A percentile compares a stretch with the other conserved stretches of the same genome.
Evolutionary conservation across 2,329 filamentous ascomycete genomes (phyloP).

Genomic region (Microdochium paspali): DNA sequence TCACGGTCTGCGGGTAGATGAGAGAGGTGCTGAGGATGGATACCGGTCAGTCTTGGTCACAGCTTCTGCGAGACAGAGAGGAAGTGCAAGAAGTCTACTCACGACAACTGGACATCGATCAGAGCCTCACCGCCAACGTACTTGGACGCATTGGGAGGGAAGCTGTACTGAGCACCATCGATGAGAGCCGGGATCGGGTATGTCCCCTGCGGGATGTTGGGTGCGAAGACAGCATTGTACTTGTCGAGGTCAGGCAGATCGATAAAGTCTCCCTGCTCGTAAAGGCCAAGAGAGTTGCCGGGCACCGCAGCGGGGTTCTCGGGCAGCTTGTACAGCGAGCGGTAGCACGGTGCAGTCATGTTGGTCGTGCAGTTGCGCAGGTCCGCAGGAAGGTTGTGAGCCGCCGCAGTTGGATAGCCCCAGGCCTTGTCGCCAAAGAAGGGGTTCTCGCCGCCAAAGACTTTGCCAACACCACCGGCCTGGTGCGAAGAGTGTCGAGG

Average conservation of each 20-base stretch:
- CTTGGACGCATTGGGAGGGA: conserved; percentile 2
- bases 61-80: conserved; percentile 4
- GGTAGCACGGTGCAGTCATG: background rate
- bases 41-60: conserved; percentile 13
- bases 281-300: conserved; percentile 16
- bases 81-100: too few relatives aligned
- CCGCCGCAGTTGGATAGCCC: background rate
- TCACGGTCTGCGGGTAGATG: conserved; percentile 24
- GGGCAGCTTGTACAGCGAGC: conserved; percentile 9
- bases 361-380: background rate
- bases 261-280: conserved; percentile 26
- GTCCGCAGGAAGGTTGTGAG: background rate
- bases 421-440: background rate
- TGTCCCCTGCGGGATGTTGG: conserved; percentile 9
- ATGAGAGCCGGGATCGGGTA: conserved; percentile 14
- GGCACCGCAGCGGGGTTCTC: conserved; percentile 8
- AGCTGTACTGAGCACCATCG: conserved; percentile 14
- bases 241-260: conserved; percentile 22
- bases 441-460: conserved; percentile 1
- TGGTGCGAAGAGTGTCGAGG: background rate
- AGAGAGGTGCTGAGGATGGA: conserved; percentile 7
- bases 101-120: conserved; percentile 20
- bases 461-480: background rate
- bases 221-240: conserved; percentile 13
- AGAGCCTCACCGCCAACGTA: conserved; percentile 17